Conservation (phyloP, 2,329 filamentous ascomycete species). For the Talaromyces rugulosus region DNA sequence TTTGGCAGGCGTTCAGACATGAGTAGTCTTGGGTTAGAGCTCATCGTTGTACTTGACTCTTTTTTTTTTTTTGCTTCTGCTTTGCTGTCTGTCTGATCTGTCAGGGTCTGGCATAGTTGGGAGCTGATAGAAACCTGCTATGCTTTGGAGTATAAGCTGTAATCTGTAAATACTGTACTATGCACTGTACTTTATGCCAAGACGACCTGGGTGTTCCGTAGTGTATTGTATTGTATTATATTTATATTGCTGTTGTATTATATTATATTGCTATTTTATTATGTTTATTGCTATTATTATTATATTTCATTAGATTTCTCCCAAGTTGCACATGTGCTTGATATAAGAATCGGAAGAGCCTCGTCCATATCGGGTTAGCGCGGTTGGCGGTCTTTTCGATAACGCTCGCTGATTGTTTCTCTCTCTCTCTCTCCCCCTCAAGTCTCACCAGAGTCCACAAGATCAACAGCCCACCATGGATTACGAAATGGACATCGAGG, state of each 20-base stretch:
- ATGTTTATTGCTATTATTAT: neutral
- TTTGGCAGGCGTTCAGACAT: neutral
- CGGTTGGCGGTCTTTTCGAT: neutral
- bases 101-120: conserved; percentile 3
- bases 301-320: too few species aligned
- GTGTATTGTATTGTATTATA: neutral
- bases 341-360: neutral
- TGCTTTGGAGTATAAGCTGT: conserved; percentile 1
- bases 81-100: neutral
- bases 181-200: neutral
- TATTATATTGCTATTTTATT: neutral
- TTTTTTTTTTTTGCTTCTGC: neutral
- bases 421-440: neutral
- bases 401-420: neutral
- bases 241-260: neutral
- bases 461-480: conserved; percentile 29
- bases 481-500: conserved; percentile 47
- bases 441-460: neutral
- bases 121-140: conserved; percentile 2
- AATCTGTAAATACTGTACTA: neutral
- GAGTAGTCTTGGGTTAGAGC: neutral
- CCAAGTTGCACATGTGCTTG: too few species aligned
- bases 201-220: neutral
- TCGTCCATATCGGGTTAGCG: neutral
- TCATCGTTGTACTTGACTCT: neutral